These are phyloP conservation scores for Amanita subjunquillea DNA, from an alignment of 768 basidiomycete genomes.

Conservation along the genomic window DNA sequence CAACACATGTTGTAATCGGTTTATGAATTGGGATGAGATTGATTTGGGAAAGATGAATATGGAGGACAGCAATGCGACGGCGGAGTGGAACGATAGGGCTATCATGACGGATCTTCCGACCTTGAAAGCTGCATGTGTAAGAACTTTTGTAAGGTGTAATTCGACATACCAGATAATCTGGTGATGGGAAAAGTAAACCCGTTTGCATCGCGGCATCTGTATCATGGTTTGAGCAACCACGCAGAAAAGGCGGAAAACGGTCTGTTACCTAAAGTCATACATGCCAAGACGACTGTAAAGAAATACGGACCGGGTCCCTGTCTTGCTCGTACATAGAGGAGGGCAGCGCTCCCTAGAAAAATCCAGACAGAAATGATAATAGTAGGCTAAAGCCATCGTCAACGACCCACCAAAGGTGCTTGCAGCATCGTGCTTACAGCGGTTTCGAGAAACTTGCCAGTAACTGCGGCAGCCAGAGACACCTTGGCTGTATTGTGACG, in stretches of 20 bases:
- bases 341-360: constrained; percentile 45
- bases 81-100: constrained; percentile 51
- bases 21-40: constrained; percentile 49
- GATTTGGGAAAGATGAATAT: constrained; percentile 54
- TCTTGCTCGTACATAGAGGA: constrained; percentile 51
- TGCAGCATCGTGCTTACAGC: constrained; percentile 16
- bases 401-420: neutral
- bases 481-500: constrained; percentile 33
- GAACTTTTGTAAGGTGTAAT: neutral
- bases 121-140: constrained; percentile 12
- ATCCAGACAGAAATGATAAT: constrained; percentile 54
- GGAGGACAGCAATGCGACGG: constrained; percentile 39
- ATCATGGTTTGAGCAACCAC: neutral
- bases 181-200: constrained; percentile 51
- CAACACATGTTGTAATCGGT: constrained; percentile 35
- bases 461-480: constrained; percentile 25
- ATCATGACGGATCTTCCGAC: constrained; percentile 42
- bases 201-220: constrained; percentile 51
- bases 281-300: constrained; percentile 45
- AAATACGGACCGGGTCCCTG: constrained; percentile 56
- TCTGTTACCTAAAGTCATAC: constrained; percentile 43
- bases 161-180: constrained; percentile 39
- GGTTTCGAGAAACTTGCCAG: constrained; percentile 49
- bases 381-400: constrained; percentile 30
- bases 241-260: neutral